Evolutionary conservation across 139 green algal species (phyloP).

Genomic region (Pycnococcus provasolii): DNA sequence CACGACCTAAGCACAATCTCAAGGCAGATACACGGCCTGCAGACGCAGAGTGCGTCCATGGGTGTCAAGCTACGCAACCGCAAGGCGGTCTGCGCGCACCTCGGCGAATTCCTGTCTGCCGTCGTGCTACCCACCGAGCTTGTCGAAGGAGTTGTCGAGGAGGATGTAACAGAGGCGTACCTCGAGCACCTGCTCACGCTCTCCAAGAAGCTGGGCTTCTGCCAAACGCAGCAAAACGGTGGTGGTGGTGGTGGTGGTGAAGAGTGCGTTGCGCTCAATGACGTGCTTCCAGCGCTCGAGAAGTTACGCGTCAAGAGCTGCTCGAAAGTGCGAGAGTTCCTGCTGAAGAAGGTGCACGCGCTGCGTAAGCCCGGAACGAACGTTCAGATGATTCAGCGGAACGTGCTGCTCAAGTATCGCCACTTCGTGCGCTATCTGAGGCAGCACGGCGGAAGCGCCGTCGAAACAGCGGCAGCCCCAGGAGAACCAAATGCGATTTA

Average conservation of each 20-base stretch:
- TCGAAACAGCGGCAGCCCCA: too few species aligned
- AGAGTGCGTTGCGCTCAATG: conserved; percentile 36
- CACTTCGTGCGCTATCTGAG: conserved; percentile 23
- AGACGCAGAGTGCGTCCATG: conserved; percentile 69
- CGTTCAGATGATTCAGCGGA: conserved; percentile 86
- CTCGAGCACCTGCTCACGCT: conserved; percentile 53
- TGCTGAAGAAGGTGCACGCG: conserved; percentile 63
- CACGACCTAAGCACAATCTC: conserved; percentile 56
- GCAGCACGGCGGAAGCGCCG: conserved; percentile 9
- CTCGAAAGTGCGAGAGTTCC: conserved; percentile 58
- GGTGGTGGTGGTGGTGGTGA: not conserved
- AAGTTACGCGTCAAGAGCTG: conserved; percentile 68
- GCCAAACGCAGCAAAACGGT: conserved; percentile 28
- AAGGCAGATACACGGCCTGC: conserved; percentile 39
- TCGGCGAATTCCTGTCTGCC: conserved; percentile 73
- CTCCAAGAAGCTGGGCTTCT: conserved; percentile 62
- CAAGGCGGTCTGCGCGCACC: conserved; percentile 33
- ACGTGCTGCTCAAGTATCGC: conserved; percentile 73
- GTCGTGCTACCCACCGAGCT: conserved; percentile 67
- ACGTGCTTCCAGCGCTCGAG: conserved; percentile 80
- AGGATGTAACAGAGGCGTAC: conserved; percentile 65
- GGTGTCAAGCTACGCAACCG: conserved; percentile 74
- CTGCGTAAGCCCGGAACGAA: conserved; percentile 90
- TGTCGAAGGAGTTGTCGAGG: conserved; percentile 66
- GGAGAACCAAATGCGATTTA: conserved; percentile 20